A percentile compares a stretch with the other conserved stretches of the same genome.
Evolutionary conservation across 2,329 filamentous ascomycete genomes (phyloP).

Genomic region (Calonectria montana): DNA sequence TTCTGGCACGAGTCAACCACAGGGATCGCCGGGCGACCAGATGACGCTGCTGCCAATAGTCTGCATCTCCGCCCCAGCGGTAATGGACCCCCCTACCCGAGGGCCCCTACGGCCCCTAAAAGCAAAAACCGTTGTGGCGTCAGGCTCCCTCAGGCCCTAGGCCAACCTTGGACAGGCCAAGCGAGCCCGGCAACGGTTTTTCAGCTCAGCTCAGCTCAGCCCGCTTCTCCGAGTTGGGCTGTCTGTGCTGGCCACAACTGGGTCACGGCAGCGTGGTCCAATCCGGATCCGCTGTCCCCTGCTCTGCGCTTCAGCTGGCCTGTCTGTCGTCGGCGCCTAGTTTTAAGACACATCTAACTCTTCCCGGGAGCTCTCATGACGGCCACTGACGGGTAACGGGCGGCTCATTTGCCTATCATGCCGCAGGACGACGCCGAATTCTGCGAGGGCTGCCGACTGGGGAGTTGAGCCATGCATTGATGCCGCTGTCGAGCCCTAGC

Average conservation of each 20-base stretch:
- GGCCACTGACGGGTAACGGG: background rate
- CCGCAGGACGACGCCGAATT: background rate
- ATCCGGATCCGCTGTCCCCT: slow-evolving; percentile 30
- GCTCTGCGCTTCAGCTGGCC: slow-evolving; percentile 12
- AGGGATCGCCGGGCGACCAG: slow-evolving; percentile 26
- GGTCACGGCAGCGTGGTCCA: slow-evolving; percentile 23
- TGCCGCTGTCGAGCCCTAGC: background rate
- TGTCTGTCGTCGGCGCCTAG: background rate
- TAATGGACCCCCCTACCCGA: slow-evolving; percentile 36
- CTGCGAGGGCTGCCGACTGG: background rate
- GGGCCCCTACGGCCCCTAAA: slow-evolving; percentile 37
- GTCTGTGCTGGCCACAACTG: slow-evolving; percentile 12
- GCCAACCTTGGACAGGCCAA: slow-evolving; percentile 34
- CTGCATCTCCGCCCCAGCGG: slow-evolving; percentile 36
- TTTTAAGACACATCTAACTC: slow-evolving; percentile 9
- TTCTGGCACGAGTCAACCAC: slow-evolving; percentile 19
- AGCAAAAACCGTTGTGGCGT: slow-evolving; percentile 44
- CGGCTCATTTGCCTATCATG: background rate
- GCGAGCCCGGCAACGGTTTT: slow-evolving; percentile 41
- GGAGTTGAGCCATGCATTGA: background rate
- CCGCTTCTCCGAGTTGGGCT: slow-evolving; percentile 1
- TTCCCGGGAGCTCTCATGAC: background rate
- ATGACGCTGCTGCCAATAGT: slow-evolving; percentile 41
- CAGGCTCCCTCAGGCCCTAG: slow-evolving; percentile 35
- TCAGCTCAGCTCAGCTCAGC: slow-evolving; percentile 43